Conservation (phyloP, 2,329 filamentous ascomycete species). For the Cytospora leucostoma region DNA sequence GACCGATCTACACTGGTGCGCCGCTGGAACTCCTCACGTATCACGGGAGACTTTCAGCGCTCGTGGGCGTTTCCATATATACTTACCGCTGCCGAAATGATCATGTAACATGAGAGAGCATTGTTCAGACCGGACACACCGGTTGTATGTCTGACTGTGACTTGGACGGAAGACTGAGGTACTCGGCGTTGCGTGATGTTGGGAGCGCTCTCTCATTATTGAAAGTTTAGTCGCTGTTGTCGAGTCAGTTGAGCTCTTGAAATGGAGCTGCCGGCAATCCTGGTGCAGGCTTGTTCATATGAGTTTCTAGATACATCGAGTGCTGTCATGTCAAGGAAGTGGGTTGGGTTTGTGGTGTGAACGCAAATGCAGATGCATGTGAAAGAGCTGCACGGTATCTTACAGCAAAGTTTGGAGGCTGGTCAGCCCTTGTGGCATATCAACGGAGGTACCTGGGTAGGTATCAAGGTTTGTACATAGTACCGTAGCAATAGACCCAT, state of each 20-base stretch:
- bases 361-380: no score
- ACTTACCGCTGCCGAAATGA: conserved; percentile 15
- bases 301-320: no score
- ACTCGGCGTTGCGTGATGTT: conserved; percentile 9
- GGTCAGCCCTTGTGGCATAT: no score
- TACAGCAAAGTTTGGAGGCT: no score
- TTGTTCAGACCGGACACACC: conserved; percentile 12
- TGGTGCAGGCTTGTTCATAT: no score
- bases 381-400: no score
- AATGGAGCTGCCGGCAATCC: background rate
- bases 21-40: background rate
- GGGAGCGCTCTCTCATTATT: conserved; percentile 1
- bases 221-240: background rate
- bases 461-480: background rate
- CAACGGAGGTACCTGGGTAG: no score
- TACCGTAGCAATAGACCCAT: background rate
- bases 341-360: no score
- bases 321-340: no score
- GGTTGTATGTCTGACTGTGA: conserved; percentile 12
- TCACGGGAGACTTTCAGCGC: conserved; percentile 3
- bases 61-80: conserved; percentile 19
- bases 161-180: background rate
- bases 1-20: background rate
- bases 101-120: conserved; percentile 4
- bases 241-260: background rate